Evolutionary conservation across 2,329 filamentous ascomycete species (phyloP), one percentile per base, ranked within the genome.

Genomic region (Leptographium galeiforme): DNA sequence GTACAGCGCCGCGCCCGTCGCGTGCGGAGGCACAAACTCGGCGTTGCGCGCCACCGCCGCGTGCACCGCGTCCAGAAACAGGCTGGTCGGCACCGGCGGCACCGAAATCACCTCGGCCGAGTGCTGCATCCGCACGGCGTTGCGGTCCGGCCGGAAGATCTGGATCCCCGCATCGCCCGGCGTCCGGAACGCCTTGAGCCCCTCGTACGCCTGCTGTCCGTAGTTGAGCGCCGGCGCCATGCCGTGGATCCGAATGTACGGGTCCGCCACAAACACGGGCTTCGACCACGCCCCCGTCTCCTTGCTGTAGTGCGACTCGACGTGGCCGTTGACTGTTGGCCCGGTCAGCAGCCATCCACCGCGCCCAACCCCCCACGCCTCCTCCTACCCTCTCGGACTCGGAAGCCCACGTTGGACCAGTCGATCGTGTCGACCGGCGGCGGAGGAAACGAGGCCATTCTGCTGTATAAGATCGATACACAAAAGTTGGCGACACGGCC

Each of bases 171-270:
- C 66, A 67, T 85, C 80, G 55, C 77, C 73, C 18, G 89, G 86
- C 2, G 77, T 74, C 58, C 91, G 89, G 78, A 96, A 96, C 53
- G 91, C 90, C 70, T 97, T 97, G 67, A 97, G 82, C n/a, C 93
- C 93, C 68, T 98, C 93, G 74, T 95, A 98, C 63, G 89, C 91
- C 72, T 97, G 93, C 66, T 95, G 89, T 55, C 91, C 89, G 68
- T 98, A 98, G 77, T 98, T 98, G 59, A 97, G 80, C 45, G 82
- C 91, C 0, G 93, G 90, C 0, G 90, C 84, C 87, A 98, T 93
- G 68, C 91, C 93, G 70, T 97, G 91, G 65, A 97, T 82, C 60
- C 84, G 83, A 62, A 97, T 80, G 73, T 78, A 90, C 8, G 91
- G 91, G 62, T 91, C 87, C 56, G 80, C 70, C 57, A 96, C 82